Base-by-base conservation (phyloP, 352 stramenopile genomes). In the Phytopythium mirpurense region DNA sequence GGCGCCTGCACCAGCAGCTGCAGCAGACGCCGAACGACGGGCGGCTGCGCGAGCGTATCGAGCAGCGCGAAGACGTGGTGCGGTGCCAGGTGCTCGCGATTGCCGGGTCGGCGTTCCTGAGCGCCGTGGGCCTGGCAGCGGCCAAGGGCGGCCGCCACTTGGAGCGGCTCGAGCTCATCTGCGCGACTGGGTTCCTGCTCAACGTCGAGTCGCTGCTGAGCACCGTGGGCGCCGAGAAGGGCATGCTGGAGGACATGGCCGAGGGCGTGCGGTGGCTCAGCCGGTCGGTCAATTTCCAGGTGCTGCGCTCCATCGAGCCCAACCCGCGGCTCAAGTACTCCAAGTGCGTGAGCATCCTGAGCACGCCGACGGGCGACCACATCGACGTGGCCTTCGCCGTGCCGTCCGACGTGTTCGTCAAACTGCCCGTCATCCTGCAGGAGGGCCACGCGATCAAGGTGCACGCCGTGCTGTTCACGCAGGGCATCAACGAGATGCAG, bases 401-500 rank as follows among this genome's bases (percentile, higher is more conserved):
- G 5, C 80, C 84, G 5, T 59, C 60, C 12, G 65, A 74, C 23
- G 56, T 85, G 23, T 90, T 88, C 45, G 45, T 48, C 4, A 74
- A 70, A 2, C 59, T 95, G 11, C 84, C 84, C 0, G 59, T 72
- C n/a, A 59, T 82, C 5, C 47, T 93, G 42, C 78, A 85, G 50
- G 64, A 83, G 40, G 82, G 77, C 24, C 73, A 89, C 40, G 66
- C 70, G 0, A 72, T 95, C 21, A 93, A 92, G 47, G 57, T 95
- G 38, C 73, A 88, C 41, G 78, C 68, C 10, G 78, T 93, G 12
- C 68, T 95, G 66, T 95, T 95, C 64, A 93, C 84, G 7, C 84
- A 97, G 60, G 91, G 91, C 35, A 95, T 97, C 61, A 98, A 98
- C 54, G 91, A 97, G 61, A 95, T 94, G 85, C 88, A 97, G 62